These are phyloP conservation scores for Acmispon strigosus DNA, from an alignment of 306 rosid species.

Conservation along the genomic window DNA sequence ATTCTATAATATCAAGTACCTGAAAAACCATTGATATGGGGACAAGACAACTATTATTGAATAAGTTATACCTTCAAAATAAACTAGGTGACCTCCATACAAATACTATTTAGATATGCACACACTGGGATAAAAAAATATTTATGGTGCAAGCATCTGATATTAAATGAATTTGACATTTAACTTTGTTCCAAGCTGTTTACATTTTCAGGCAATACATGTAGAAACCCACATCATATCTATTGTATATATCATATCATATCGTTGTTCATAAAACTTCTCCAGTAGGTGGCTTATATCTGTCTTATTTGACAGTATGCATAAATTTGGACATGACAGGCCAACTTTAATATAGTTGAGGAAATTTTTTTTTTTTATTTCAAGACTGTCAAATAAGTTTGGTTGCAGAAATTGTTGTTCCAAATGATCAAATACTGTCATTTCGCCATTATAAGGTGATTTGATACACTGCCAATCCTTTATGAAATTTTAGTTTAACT, in stretches of 20 bases:
- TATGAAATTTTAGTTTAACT: neutral
- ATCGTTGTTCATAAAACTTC: neutral
- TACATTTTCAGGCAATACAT: neutral
- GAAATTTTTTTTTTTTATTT: neutral
- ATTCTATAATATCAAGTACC: neutral
- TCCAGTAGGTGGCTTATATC: neutral
- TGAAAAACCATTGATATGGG: neutral
- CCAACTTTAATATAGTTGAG: neutral
- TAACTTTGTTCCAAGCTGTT: neutral
- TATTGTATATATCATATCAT: neutral
- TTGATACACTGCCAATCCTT: neutral
- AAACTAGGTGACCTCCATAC: constrained; percentile 6
- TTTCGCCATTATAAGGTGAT: neutral
- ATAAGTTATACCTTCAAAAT: constrained; percentile 3
- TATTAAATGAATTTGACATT: neutral
- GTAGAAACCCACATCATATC: neutral
- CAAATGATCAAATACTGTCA: neutral
- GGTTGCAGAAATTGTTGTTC: neutral
- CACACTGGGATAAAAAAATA: neutral
- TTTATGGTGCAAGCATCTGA: neutral
- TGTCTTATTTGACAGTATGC: neutral
- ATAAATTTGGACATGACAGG: neutral
- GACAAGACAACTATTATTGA: neutral
- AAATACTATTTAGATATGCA: neutral
- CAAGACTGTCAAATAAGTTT: neutral